These are phyloP conservation scores for Hymenoscyphus fructigenus DNA, from an alignment of 2,329 filamentous ascomycete species.

Conservation along the genomic window DNA sequence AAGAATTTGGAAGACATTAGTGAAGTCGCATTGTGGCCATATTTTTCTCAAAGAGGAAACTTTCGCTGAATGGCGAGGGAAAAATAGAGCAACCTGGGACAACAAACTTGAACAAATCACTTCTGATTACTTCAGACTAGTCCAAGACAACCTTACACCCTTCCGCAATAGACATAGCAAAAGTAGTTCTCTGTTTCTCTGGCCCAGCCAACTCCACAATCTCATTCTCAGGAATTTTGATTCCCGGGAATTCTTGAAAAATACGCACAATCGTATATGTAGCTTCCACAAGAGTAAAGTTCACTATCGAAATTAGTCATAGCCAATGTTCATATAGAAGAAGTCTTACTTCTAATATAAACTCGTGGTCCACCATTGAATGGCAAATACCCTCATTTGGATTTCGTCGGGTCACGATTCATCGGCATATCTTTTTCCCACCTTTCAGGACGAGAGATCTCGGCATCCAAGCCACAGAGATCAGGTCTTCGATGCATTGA, in stretches of 20 bases:
- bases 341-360: constrained; percentile 23
- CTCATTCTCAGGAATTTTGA: constrained; percentile 9
- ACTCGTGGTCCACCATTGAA: constrained; percentile 29
- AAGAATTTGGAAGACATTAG: too few species aligned
- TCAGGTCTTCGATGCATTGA: constrained; percentile 41
- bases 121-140: too few species aligned
- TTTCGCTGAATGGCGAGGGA: too few species aligned
- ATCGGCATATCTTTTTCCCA: constrained; percentile 43
- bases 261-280: constrained; percentile 27
- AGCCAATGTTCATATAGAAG: background rate
- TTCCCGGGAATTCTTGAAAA: constrained; percentile 19
- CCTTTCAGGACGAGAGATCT: constrained; percentile 41
- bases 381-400: constrained; percentile 12
- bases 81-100: too few species aligned
- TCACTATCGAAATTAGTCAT: constrained; percentile 13
- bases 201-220: constrained; percentile 19
- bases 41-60: too few species aligned
- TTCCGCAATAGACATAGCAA: constrained; percentile 21
- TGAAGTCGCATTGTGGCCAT: too few species aligned
- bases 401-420: constrained; percentile 23
- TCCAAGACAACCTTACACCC: constrained; percentile 37
- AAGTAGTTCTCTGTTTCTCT: constrained; percentile 25
- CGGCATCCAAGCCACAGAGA: constrained; percentile 40
- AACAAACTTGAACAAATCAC: too few species aligned
- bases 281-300: constrained; percentile 33